Evolutionary conservation across 2,329 filamentous ascomycete genomes (phyloP).

Genomic region (Nannizziopsis arthrosporioides): DNA sequence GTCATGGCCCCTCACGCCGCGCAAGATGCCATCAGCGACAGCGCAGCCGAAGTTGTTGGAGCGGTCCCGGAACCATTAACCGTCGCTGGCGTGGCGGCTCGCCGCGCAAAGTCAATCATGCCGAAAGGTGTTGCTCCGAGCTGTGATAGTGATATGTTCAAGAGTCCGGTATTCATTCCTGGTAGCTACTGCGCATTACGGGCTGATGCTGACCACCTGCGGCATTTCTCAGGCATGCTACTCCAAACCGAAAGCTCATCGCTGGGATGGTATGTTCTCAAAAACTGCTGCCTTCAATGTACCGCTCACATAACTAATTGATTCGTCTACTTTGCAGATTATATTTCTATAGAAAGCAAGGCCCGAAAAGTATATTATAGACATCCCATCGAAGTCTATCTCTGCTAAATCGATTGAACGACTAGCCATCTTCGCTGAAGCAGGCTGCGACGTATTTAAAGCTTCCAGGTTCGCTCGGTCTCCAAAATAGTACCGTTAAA

Average conservation of each 20-base stretch:
- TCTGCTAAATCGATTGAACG: not conserved
- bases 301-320: not conserved
- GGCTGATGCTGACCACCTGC: not conserved
- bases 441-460: conserved; percentile 66
- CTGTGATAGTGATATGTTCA: conserved; percentile 73
- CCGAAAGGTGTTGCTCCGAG: conserved; percentile 65
- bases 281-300: not conserved
- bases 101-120: conserved; percentile 61
- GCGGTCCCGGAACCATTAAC: conserved; percentile 37
- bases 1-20: conserved; percentile 9
- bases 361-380: conserved; percentile 29
- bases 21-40: conserved; percentile 1
- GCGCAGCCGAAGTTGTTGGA: not conserved
- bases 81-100: conserved; percentile 53
- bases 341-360: conserved; percentile 52
- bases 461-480: conserved; percentile 46
- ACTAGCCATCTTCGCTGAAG: conserved; percentile 62
- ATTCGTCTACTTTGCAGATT: conserved; percentile 25
- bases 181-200: not conserved
- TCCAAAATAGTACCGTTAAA: not conserved
- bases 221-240: conserved; percentile 27
- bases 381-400: not conserved
- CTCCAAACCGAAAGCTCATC: conserved; percentile 62
- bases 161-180: conserved; percentile 46
- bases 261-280: conserved; percentile 60